Evolutionary conservation across 2,329 filamentous ascomycete species (phyloP).

Genomic region (Trichoderma citrinoviride): DNA sequence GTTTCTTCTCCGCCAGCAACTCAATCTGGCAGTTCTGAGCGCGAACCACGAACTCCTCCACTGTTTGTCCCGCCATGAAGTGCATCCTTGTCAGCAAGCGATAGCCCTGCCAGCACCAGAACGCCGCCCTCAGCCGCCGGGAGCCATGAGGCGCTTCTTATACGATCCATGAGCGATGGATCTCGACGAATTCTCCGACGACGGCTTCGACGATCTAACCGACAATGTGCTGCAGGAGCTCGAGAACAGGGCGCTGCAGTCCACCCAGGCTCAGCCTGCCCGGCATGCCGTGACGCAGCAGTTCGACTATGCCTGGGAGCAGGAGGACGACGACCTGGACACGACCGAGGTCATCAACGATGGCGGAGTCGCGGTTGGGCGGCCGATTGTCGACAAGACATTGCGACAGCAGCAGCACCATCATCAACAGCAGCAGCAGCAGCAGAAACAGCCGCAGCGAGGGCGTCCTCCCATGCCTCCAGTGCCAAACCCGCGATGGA

Average conservation of each 20-base stretch:
- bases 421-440: neutral
- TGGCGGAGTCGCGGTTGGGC: conserved; percentile 40
- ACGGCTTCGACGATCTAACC: conserved; percentile 61
- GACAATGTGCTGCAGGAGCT: conserved; percentile 58
- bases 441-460: conserved; percentile 25
- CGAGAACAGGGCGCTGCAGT: conserved; percentile 61
- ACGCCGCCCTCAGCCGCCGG: conserved; percentile 2
- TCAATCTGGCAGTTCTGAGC: too few species aligned
- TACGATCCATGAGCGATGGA: conserved; percentile 34
- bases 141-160: conserved; percentile 22
- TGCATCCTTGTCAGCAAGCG: neutral
- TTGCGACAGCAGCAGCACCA: conserved; percentile 33
- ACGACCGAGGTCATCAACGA: conserved; percentile 55
- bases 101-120: neutral
- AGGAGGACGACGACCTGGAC: conserved; percentile 58
- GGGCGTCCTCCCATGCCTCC: conserved; percentile 33
- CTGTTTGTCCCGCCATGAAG: neutral
- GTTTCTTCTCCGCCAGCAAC: conserved; percentile 18
- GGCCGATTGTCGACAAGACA: conserved; percentile 38
- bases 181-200: conserved; percentile 61
- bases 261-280: conserved; percentile 55
- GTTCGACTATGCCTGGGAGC: conserved; percentile 45
- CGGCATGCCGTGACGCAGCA: conserved; percentile 31
- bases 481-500: conserved; percentile 40
- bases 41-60: neutral